phyloP scores from a whole-genome alignment of 306 rosid species.

The Oemleria cerasiformis region DNA sequence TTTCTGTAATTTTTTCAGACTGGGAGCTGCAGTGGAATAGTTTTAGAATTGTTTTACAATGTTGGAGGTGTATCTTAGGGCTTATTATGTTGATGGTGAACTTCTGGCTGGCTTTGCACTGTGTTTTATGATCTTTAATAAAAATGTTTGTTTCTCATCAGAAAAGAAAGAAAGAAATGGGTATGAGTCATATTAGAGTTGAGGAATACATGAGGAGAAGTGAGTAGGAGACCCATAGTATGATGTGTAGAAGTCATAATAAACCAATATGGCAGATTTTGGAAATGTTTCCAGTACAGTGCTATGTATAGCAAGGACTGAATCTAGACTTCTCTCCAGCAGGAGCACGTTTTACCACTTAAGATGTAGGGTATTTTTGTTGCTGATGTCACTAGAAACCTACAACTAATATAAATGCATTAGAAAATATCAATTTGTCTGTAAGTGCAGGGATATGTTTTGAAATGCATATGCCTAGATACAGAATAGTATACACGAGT shows the following conservation, averaged over 20 bases:
- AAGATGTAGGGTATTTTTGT: slow-evolving; percentile 1
- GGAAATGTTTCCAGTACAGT: neutral
- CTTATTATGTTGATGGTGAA: too few relatives aligned
- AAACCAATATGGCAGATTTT: neutral
- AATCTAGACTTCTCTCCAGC: neutral
- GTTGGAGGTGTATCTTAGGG: too few relatives aligned
- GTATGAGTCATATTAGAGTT: neutral
- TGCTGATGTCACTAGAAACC: neutral
- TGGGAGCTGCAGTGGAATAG: neutral
- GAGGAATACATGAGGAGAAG: neutral
- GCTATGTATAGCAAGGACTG: neutral
- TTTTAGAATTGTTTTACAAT: neutral
- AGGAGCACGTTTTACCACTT: neutral
- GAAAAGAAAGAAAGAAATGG: neutral
- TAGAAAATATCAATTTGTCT: neutral
- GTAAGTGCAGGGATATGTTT: neutral
- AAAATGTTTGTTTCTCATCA: too few relatives aligned
- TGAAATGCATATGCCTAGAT: neutral
- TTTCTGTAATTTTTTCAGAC: neutral
- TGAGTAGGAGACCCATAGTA: neutral
- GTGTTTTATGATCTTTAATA: too few relatives aligned
- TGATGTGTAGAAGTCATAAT: neutral
- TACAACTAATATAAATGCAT: neutral
- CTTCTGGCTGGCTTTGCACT: too few relatives aligned
- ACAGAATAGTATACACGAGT: neutral